phyloP scores from a whole-genome alignment of 2,329 filamentous ascomycete genomes.

The Shiraia sp. region DNA sequence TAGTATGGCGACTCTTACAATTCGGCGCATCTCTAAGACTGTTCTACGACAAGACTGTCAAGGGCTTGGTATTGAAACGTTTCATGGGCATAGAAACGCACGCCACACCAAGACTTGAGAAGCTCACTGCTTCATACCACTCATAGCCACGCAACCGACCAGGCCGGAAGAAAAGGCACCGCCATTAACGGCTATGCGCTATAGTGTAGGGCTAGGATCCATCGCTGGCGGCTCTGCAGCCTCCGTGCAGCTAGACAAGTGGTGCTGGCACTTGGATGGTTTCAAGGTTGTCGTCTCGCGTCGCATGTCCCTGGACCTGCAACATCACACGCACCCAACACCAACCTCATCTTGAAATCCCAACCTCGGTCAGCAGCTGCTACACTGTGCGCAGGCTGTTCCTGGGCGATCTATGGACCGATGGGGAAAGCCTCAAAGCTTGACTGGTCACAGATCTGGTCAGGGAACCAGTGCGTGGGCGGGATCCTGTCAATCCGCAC shows the following conservation, averaged over 20 bases:
- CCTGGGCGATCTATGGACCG: constrained; percentile 34
- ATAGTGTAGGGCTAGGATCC: constrained; percentile 13
- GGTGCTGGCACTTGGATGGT: constrained; percentile 38
- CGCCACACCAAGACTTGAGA: constrained; percentile 13
- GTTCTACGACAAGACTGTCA: constrained; percentile 1
- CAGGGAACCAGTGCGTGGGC: constrained; percentile 36
- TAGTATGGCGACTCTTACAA: too few species aligned
- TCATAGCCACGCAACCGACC: constrained; percentile 25
- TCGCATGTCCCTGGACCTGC: constrained; percentile 45
- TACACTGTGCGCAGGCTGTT: constrained; percentile 28
- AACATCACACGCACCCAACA: constrained; percentile 40
- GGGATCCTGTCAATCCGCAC: constrained; percentile 36
- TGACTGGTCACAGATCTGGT: constrained; percentile 34
- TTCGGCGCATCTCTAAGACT: not conserved
- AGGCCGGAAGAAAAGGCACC: constrained; percentile 32
- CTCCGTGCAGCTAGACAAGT: constrained; percentile 34
- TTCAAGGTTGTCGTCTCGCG: constrained; percentile 39
- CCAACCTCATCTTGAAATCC: constrained; percentile 26
- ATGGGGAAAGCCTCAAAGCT: constrained; percentile 37
- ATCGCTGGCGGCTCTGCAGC: constrained; percentile 30
- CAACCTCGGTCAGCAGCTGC: constrained; percentile 32
- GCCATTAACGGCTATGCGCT: constrained; percentile 34
- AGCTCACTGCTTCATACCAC: constrained; percentile 20
- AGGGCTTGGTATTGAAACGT: constrained; percentile 28
- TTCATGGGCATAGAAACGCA: constrained; percentile 20